Conservation (phyloP, 148 eudicot genomes). For the Rhododendron vialii region DNA sequence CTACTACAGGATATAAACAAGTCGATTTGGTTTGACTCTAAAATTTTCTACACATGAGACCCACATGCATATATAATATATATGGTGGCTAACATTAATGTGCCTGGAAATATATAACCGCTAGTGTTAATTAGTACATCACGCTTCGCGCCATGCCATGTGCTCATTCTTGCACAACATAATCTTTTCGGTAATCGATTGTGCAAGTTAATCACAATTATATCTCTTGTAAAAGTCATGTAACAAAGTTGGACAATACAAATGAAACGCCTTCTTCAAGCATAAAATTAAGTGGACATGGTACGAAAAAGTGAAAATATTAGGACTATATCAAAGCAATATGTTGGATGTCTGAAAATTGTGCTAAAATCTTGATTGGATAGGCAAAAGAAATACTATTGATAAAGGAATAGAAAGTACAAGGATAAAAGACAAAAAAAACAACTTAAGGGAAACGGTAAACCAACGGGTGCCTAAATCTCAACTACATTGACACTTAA, state of each 20-base stretch:
- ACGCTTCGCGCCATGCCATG: too few species aligned
- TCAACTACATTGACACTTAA: neutral
- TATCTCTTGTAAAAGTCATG: too few species aligned
- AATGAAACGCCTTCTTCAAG: neutral
- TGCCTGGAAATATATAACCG: too few species aligned
- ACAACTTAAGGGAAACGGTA: neutral
- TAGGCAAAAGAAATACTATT: neutral
- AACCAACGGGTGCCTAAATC: neutral
- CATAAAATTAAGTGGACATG: neutral
- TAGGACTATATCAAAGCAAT: neutral
- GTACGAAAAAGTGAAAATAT: neutral
- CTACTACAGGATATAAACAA: too few species aligned
- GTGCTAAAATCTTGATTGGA: neutral
- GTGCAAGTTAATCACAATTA: neutral
- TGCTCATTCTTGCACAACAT: too few species aligned
- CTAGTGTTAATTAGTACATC: too few species aligned
- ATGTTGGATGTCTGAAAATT: neutral
- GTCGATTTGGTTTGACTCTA: too few species aligned
- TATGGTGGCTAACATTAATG: too few species aligned
- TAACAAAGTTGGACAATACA: neutral
- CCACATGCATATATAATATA: too few species aligned
- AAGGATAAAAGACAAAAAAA: too few species aligned
- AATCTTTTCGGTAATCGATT: too few species aligned
- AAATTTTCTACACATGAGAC: too few species aligned
- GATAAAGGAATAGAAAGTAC: neutral